Conservation (phyloP, 106 monocot genomes). For the Allium fistulosum region DNA sequence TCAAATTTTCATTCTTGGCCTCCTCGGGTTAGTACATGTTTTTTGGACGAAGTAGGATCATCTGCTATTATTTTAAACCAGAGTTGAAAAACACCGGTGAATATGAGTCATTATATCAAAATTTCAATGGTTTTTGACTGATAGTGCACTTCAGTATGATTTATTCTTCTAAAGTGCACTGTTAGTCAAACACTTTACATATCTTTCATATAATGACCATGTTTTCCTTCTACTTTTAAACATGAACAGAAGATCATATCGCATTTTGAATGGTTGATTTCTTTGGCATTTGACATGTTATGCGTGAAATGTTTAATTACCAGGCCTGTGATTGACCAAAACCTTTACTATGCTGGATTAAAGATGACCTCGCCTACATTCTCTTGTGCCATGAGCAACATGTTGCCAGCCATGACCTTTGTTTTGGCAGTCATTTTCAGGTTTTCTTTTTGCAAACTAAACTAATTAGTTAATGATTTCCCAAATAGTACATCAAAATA, state of each 20-base stretch:
- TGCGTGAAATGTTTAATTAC: neutral
- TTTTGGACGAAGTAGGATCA: neutral
- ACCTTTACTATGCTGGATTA: slow-evolving; percentile 63
- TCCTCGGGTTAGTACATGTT: slow-evolving; percentile 41
- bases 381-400: slow-evolving; percentile 74
- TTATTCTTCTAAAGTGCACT: too few relatives aligned
- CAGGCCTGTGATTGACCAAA: slow-evolving; percentile 69
- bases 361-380: slow-evolving; percentile 65
- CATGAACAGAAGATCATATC: too few relatives aligned
- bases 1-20: slow-evolving; percentile 51
- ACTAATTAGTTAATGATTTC: too few relatives aligned
- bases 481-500: too few relatives aligned
- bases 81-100: neutral
- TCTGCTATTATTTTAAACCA: neutral
- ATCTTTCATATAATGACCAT: too few relatives aligned
- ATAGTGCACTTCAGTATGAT: too few relatives aligned
- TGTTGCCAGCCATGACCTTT: slow-evolving; percentile 72
- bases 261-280: neutral
- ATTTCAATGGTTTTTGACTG: too few relatives aligned
- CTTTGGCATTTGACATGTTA: neutral
- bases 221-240: too few relatives aligned
- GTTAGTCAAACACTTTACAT: too few relatives aligned
- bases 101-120: too few relatives aligned
- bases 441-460: slow-evolving; percentile 1
- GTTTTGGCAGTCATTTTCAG: slow-evolving; percentile 52